Conservation (phyloP, 2,329 filamentous ascomycete species). For the Phaeosphaeria sp. region DNA sequence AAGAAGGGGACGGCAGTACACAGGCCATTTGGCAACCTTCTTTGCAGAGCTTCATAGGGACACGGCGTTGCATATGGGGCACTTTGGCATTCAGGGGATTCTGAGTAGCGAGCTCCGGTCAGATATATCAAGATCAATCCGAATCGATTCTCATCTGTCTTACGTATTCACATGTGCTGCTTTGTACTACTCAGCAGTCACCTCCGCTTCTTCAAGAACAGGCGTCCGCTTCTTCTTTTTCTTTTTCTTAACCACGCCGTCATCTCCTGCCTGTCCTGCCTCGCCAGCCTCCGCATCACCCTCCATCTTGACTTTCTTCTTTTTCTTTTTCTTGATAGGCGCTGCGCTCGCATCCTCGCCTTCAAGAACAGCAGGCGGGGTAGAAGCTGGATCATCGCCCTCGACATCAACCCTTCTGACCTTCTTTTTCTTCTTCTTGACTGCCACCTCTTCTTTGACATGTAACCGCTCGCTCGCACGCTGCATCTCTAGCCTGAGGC, state of each 20-base stretch:
- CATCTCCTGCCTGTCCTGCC: slow-evolving; percentile 21
- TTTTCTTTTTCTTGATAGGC: slow-evolving; percentile 49
- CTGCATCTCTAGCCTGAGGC: slow-evolving; percentile 87
- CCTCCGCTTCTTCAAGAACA: slow-evolving; percentile 35
- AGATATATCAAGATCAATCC: slow-evolving; percentile 6
- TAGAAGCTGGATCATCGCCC: slow-evolving; percentile 63
- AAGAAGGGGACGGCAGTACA: neutral
- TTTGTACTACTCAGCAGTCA: slow-evolving; percentile 14
- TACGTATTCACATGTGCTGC: slow-evolving; percentile 1
- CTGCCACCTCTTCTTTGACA: slow-evolving; percentile 70
- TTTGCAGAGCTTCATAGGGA: slow-evolving; percentile 2
- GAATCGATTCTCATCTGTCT: slow-evolving; percentile 5
- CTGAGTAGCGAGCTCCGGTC: neutral
- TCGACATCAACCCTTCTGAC: slow-evolving; percentile 53
- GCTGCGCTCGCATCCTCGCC: slow-evolving; percentile 16
- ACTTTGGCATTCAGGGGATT: neutral
- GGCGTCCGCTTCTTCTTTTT: slow-evolving; percentile 51
- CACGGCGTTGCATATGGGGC: slow-evolving; percentile 7
- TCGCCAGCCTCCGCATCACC: slow-evolving; percentile 15
- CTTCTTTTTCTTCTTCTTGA: slow-evolving; percentile 66
- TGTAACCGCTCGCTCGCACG: slow-evolving; percentile 77
- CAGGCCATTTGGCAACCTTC: slow-evolving; percentile 2
- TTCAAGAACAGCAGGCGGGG: slow-evolving; percentile 30
- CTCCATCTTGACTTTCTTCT: slow-evolving; percentile 48
- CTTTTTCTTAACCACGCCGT: slow-evolving; percentile 49